These are phyloP conservation scores for Zanthoxylum bungeanum DNA, from an alignment of 345 rosid genomes.

Conservation along the genomic window DNA sequence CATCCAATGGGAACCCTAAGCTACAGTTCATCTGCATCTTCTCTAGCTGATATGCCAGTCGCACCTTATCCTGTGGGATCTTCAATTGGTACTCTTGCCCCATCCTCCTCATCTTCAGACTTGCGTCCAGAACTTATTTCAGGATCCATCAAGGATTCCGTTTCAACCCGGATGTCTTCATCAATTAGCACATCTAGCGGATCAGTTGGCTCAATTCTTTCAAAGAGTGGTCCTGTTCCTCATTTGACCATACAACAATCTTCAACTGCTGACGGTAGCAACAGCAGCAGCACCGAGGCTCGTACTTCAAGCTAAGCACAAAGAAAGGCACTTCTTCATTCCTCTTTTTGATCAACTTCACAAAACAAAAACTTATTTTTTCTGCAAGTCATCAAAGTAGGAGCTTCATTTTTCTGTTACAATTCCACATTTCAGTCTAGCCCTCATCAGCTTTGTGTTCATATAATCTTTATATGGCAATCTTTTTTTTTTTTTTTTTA, in stretches of 20 bases:
- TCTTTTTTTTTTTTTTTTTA: slow-evolving; percentile 9
- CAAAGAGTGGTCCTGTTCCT: slow-evolving; percentile 31
- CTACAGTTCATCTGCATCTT: slow-evolving; percentile 79
- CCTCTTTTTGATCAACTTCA: slow-evolving; percentile 32
- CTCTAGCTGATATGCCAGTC: slow-evolving; percentile 70
- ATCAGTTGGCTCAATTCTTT: slow-evolving; percentile 35
- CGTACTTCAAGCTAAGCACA: slow-evolving; percentile 30
- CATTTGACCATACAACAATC: slow-evolving; percentile 37
- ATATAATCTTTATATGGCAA: slow-evolving; percentile 34
- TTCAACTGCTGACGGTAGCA: slow-evolving; percentile 25
- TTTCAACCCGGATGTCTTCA: slow-evolving; percentile 37
- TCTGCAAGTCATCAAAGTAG: slow-evolving; percentile 30
- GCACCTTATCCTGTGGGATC: slow-evolving; percentile 74
- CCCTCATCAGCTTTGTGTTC: slow-evolving; percentile 29
- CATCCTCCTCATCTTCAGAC: slow-evolving; percentile 67
- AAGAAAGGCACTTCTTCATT: slow-evolving; percentile 19
- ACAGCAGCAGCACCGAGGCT: slow-evolving; percentile 23
- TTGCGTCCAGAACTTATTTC: slow-evolving; percentile 49
- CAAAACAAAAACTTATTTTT: slow-evolving; percentile 27
- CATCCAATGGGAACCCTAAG: slow-evolving; percentile 61
- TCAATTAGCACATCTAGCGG: slow-evolving; percentile 39
- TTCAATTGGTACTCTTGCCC: slow-evolving; percentile 57
- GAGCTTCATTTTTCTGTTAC: slow-evolving; percentile 34
- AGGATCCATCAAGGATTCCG: slow-evolving; percentile 41
- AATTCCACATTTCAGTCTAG: slow-evolving; percentile 39